Percentiles rank a stretch among this genome's conserved stretches.
Conservation (phyloP, 176 grass and related monocot genomes). For the Thalia dealbata region DNA sequence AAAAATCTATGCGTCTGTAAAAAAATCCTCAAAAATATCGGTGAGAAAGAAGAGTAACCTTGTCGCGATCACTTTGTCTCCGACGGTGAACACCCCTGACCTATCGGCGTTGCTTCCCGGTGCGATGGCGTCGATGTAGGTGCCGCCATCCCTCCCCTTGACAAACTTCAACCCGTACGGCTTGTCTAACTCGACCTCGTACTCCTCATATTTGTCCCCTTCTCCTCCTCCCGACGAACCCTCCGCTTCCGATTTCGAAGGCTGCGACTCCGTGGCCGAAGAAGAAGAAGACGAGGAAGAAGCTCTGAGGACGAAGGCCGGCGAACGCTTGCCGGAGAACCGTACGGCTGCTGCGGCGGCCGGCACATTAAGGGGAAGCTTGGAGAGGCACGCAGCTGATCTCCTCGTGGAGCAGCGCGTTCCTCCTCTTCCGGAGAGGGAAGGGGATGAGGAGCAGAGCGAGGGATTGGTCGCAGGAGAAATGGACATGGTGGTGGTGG, state of each 20-base stretch:
- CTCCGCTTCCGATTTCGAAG: conserved; percentile 30
- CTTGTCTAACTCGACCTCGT: conserved; percentile 72
- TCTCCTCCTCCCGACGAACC: conserved; percentile 1
- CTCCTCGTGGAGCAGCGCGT: conserved; percentile 2
- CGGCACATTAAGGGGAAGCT: not conserved
- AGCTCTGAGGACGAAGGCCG: conserved; percentile 17
- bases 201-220: conserved; percentile 47
- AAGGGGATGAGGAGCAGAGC: conserved; percentile 37
- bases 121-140: conserved; percentile 84
- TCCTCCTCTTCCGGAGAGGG: conserved; percentile 22
- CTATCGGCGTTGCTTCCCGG: conserved; percentile 58
- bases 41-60: conserved; percentile 32
- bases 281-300: conserved; percentile 24
- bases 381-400: not conserved
- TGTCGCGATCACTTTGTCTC: conserved; percentile 88
- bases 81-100: conserved; percentile 56
- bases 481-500: conserved; percentile 23
- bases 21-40: not conserved
- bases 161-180: conserved; percentile 82
- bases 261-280: conserved; percentile 27
- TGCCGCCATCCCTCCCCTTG: conserved; percentile 71
- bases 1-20: too few relatives aligned
- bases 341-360: not conserved
- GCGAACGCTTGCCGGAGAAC: conserved; percentile 5
- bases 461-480: conserved; percentile 34